Evolutionary conservation across 768 basidiomycete genomes (phyloP).

Genomic region (Imleria badia): DNA sequence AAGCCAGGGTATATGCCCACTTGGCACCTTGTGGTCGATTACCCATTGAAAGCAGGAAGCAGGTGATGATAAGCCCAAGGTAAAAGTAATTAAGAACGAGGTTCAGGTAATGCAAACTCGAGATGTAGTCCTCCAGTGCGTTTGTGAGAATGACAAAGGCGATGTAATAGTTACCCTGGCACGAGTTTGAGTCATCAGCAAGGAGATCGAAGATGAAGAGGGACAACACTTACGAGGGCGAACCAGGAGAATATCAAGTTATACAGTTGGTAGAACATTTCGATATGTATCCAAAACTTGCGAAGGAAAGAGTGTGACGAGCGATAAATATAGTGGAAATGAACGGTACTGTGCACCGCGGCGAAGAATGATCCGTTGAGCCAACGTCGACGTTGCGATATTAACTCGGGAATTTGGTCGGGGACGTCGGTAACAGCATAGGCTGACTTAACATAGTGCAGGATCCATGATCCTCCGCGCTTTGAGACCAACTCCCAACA

Average conservation of each 20-base stretch:
- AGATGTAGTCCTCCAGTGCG: slow-evolving; percentile 65
- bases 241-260: slow-evolving; percentile 95
- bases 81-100: slow-evolving; percentile 83
- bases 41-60: slow-evolving; percentile 85
- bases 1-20: slow-evolving; percentile 80
- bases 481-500: slow-evolving; percentile 99
- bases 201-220: not conserved
- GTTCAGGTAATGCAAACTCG: slow-evolving; percentile 71
- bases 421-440: slow-evolving; percentile 93
- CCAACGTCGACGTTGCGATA: slow-evolving; percentile 95
- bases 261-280: slow-evolving; percentile 87
- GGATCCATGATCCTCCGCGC: slow-evolving; percentile 81
- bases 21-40: slow-evolving; percentile 92
- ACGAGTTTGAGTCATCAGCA: not conserved
- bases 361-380: slow-evolving; percentile 99
- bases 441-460: slow-evolving; percentile 96
- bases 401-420: slow-evolving; percentile 91
- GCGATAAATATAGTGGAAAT: slow-evolving; percentile 95
- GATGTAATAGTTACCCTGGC: slow-evolving; percentile 86
- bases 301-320: slow-evolving; percentile 78
- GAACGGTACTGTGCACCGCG: slow-evolving; percentile 85
- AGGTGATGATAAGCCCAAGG: slow-evolving; percentile 80
- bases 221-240: slow-evolving; percentile 52
- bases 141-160: slow-evolving; percentile 77
- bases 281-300: slow-evolving; percentile 94